Evolutionary conservation across 2,329 filamentous ascomycete genomes (phyloP).

Genomic region (Pyrenochaeta sp.): DNA sequence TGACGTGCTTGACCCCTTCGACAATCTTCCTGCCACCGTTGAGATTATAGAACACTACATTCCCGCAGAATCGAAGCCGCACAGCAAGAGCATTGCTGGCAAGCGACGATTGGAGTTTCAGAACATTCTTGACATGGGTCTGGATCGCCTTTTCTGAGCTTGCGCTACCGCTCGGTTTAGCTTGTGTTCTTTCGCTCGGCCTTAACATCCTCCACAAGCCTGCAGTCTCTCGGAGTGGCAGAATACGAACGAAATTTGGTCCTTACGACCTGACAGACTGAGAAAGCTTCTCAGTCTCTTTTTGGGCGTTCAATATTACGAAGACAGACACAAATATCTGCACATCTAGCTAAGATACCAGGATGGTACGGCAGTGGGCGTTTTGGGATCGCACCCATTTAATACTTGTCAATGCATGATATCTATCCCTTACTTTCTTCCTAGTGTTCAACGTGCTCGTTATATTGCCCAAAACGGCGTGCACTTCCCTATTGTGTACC

Average conservation of each 20-base stretch:
- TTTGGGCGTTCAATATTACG: background rate
- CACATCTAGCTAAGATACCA: background rate
- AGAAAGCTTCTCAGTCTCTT: background rate
- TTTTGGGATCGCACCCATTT: background rate
- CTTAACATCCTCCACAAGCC: background rate
- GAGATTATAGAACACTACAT: constrained; percentile 41
- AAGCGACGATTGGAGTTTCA: constrained; percentile 42
- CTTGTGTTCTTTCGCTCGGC: background rate
- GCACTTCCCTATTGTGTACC: too few species aligned
- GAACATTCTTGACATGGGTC: constrained; percentile 29
- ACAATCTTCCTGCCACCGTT: constrained; percentile 27
- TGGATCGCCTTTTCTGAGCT: constrained; percentile 25
- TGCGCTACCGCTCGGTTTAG: background rate
- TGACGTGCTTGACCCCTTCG: constrained; percentile 35
- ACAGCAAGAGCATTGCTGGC: constrained; percentile 34
- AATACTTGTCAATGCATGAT: background rate
- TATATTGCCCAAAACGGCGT: too few species aligned
- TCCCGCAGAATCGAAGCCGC: constrained; percentile 31
- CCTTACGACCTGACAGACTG: background rate
- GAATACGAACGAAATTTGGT: background rate
- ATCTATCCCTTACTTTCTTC: too few species aligned
- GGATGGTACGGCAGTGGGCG: background rate
- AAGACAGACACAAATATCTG: background rate
- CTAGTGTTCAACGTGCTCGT: too few species aligned
- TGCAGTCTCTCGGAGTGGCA: background rate